A percentile compares a stretch with the other conserved stretches of the same genome.
phyloP scores from a whole-genome alignment of 2,329 filamentous ascomycete species.

The Fusarium duplospermum region DNA sequence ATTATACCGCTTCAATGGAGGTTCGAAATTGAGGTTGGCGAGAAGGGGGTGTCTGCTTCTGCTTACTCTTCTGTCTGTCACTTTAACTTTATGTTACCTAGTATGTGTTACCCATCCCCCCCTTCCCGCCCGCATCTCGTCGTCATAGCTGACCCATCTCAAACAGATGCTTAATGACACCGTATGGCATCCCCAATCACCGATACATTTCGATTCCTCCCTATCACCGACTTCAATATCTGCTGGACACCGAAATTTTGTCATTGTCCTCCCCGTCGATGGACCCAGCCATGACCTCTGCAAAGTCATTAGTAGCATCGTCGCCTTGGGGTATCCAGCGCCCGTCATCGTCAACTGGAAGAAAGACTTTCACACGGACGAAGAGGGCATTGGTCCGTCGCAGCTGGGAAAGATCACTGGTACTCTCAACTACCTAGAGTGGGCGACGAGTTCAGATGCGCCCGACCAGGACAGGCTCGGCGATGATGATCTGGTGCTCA shows the following conservation, averaged over 20 bases:
- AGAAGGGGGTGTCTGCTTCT: conserved; percentile 19
- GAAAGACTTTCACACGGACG: conserved; percentile 39
- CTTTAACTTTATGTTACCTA: conserved; percentile 27
- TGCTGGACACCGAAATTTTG: conserved; percentile 38
- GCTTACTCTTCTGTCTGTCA: conserved; percentile 1
- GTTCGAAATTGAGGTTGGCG: conserved; percentile 28
- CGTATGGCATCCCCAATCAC: conserved; percentile 20
- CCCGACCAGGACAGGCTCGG: conserved; percentile 29
- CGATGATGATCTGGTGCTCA: conserved; percentile 45
- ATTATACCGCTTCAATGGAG: conserved; percentile 20
- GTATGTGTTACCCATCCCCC: background rate
- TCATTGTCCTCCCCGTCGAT: conserved; percentile 40
- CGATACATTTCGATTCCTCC: conserved; percentile 17
- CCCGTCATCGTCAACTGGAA: conserved; percentile 49
- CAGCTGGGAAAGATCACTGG: conserved; percentile 47
- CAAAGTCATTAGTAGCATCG: conserved; percentile 44
- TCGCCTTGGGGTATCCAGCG: conserved; percentile 45
- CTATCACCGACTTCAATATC: conserved; percentile 14
- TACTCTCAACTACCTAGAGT: conserved; percentile 44
- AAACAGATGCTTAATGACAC: conserved; percentile 33
- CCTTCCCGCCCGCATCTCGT: background rate
- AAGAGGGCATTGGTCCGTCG: conserved; percentile 40
- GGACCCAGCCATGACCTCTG: conserved; percentile 45
- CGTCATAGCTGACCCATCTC: conserved; percentile 12
- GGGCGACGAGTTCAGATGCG: conserved; percentile 27